Conservation (phyloP, 2,329 filamentous ascomycete genomes). For the Fusarium circinatum region DNA sequence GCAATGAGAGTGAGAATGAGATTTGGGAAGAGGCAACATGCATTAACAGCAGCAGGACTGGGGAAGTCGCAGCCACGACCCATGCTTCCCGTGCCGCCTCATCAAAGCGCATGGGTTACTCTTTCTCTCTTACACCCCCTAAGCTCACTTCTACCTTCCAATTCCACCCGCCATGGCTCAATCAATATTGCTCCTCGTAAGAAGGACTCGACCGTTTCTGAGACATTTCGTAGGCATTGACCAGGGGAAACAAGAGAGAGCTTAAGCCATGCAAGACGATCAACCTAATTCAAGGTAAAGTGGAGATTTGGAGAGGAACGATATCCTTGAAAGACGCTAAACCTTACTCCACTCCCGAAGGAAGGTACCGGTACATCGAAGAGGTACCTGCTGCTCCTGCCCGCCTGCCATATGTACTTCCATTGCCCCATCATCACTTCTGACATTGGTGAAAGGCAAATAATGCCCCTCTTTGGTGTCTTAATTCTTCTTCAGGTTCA, state of each 20-base stretch:
- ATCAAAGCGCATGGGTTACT: neutral
- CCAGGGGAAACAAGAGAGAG: slow-evolving; percentile 1
- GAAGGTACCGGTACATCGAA: slow-evolving; percentile 29
- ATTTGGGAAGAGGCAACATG: slow-evolving; percentile 11
- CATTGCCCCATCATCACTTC: slow-evolving; percentile 1
- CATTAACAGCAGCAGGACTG: neutral
- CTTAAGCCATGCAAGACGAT: slow-evolving; percentile 35
- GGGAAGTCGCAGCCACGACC: neutral
- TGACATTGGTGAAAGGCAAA: neutral
- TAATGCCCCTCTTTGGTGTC: slow-evolving; percentile 1
- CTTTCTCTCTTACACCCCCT: neutral
- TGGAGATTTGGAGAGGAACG: slow-evolving; percentile 32
- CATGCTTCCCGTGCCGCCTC: slow-evolving; percentile 10
- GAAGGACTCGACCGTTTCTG: slow-evolving; percentile 13
- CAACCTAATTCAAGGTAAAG: slow-evolving; percentile 31
- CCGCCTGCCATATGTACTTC: neutral
- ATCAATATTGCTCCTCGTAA: neutral
- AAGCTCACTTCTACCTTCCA: neutral
- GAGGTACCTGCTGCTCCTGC: slow-evolving; percentile 12
- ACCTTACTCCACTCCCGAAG: slow-evolving; percentile 18
- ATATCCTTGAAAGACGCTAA: slow-evolving; percentile 9
- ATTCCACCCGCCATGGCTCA: neutral
- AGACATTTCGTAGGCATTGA: slow-evolving; percentile 6
- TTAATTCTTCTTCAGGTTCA: neutral
- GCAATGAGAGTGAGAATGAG: slow-evolving; percentile 16